A percentile compares a stretch with the other conserved stretches of the same genome.
These are phyloP conservation scores for Gleditsia sinensis DNA, from an alignment of 306 rosid species.

Conservation along the genomic window DNA sequence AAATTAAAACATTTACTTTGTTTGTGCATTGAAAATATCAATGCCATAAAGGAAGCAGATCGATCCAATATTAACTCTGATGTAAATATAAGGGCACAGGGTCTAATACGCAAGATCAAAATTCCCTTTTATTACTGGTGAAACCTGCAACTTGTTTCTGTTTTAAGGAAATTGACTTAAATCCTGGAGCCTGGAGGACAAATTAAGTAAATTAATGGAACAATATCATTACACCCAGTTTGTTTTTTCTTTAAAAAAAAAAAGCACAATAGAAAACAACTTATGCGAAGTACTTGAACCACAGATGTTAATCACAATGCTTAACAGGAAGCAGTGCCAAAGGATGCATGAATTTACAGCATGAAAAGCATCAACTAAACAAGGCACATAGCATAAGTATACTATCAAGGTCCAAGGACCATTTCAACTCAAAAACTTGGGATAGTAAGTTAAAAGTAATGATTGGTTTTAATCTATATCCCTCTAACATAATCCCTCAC, in stretches of 20 bases:
- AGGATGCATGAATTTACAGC: neutral
- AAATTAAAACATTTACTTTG: neutral
- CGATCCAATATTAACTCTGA: neutral
- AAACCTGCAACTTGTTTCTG: neutral
- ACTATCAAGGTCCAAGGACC: too few species aligned
- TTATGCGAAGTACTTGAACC: neutral
- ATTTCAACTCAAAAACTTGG: too few species aligned
- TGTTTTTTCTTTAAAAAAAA: too few species aligned
- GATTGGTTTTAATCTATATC: too few species aligned
- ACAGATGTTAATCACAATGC: neutral
- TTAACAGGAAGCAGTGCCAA: slow-evolving; percentile 9
- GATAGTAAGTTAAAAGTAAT: too few species aligned
- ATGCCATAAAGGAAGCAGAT: neutral
- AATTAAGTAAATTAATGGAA: neutral
- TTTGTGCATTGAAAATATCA: neutral
- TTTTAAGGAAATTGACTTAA: neutral
- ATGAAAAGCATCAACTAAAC: neutral
- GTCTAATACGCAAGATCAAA: neutral
- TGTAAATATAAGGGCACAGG: neutral
- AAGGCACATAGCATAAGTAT: slow-evolving; percentile 31
- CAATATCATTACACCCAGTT: neutral
- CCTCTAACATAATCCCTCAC: too few species aligned
- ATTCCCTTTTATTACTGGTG: neutral
- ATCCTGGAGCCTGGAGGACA: neutral
- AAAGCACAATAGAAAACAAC: neutral